phyloP scores from a whole-genome alignment of 1,284 basidiomycete genomes.

The Heterobasidion annosum region DNA sequence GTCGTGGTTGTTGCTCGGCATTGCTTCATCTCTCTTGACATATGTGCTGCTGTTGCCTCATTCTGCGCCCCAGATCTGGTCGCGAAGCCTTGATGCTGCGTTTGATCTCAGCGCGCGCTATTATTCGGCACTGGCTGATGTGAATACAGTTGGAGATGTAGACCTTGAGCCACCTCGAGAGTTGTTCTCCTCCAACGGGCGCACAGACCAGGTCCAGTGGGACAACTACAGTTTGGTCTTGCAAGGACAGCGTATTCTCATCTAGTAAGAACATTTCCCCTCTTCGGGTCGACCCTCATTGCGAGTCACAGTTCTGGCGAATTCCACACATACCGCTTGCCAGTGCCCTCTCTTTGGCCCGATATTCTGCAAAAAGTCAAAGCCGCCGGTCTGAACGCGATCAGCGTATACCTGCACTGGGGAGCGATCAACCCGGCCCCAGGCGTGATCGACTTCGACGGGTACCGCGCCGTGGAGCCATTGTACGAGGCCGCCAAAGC shows the following conservation, averaged over 20 bases:
- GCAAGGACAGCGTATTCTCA: slow-evolving; percentile 33
- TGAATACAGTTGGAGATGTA: not conserved
- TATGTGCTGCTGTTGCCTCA: not conserved
- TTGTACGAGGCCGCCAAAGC: slow-evolving; percentile 38
- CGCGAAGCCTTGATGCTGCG: not conserved
- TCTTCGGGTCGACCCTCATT: not conserved
- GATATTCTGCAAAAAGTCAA: slow-evolving; percentile 79
- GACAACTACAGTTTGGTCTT: slow-evolving; percentile 51
- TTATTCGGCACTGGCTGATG: not conserved
- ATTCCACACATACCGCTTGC: slow-evolving; percentile 78
- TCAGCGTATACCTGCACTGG: slow-evolving; percentile 72
- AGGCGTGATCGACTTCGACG: slow-evolving; percentile 65
- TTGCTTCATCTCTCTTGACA: not conserved
- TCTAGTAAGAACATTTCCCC: slow-evolving; percentile 15
- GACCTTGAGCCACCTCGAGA: not conserved
- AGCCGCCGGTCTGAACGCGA: slow-evolving; percentile 72
- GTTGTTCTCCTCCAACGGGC: slow-evolving; percentile 13
- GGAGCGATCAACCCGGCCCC: slow-evolving; percentile 66
- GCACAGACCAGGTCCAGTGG: slow-evolving; percentile 38
- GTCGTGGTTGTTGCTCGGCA: not conserved
- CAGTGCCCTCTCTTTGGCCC: slow-evolving; percentile 71
- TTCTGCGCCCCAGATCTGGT: not conserved
- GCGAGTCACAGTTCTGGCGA: slow-evolving; percentile 47
- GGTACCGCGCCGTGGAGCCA: slow-evolving; percentile 61
- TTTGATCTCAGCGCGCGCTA: not conserved